Base-by-base conservation (phyloP, 371 early-diverging fungal genomes). In the Parasitella parasitica region DNA sequence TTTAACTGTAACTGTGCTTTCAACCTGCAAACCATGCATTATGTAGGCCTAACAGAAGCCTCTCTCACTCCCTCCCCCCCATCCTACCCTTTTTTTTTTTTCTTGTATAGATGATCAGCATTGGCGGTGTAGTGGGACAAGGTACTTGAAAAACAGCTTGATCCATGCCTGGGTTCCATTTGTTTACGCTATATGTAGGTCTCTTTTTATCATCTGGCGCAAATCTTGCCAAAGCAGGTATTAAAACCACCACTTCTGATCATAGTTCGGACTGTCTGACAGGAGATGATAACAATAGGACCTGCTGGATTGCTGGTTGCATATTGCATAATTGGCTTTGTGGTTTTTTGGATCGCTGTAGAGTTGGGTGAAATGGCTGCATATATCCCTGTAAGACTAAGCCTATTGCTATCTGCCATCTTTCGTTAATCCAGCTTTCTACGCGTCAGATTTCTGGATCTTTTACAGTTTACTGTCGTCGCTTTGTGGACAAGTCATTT, bases 191-290 rank as follows among this genome's bases (percentile, higher is more conserved):
- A n/a, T n/a, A 86, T 27, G 89, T 89, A 34, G 93, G 92, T 20
- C 75, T 93, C 13, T 92, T 91, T 66, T 76, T 92, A 35, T 91
- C 87, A 2, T 89, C 90, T 34, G 94, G 92, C 51, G 69, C 78
- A 6, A 81, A 86, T 3, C 77, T 93, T 18, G 83, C 86, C 6
- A 65, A 72, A 13, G 94, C 91, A 4, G 62, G 57, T 57, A 48
- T 35, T 9, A 20, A 32, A 43, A 43, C 30, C 6, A n/a, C n/a
- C n/a, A n/a, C n/a, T n/a, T n/a, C n/a, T n/a, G n/a, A n/a, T n/a
- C n/a, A n/a, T n/a, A n/a, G n/a, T n/a, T n/a, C n/a, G n/a, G n/a
- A 8, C 32, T 1, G 41, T 39, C 20, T 39, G 20, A 30, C 38
- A 22, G 7, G 39, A 0, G 24, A 35, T 38, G 3, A 7, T 26